Percentiles rank a stretch among this genome's conserved stretches.
Conservation (phyloP, 2,329 filamentous ascomycete species). For the Neospermospora avenae region DNA sequence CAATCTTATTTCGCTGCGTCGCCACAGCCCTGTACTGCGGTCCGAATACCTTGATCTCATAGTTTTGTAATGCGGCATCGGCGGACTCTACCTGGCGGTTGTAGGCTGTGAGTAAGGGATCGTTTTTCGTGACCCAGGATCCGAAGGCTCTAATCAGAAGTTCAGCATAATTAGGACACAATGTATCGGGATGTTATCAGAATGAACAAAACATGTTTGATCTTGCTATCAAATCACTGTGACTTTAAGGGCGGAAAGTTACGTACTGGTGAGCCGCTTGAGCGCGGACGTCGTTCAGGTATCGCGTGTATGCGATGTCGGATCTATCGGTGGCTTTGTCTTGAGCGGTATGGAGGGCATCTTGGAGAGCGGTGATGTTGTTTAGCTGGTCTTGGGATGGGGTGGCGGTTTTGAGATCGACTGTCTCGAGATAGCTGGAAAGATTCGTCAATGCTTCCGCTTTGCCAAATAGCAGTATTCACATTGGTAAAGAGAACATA, state of each 20-base stretch:
- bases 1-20: conserved; percentile 12
- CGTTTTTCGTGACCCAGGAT: conserved; percentile 5
- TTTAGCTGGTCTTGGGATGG: conserved; percentile 8
- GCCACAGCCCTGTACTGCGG: conserved; percentile 10
- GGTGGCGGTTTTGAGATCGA: conserved; percentile 7
- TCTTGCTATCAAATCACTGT: too few relatives aligned
- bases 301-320: conserved; percentile 7
- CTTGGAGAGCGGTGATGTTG: conserved; percentile 3
- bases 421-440: conserved; percentile 9
- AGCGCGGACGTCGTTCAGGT: conserved; percentile 9
- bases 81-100: conserved; percentile 7
- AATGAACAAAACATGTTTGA: too few relatives aligned
- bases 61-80: conserved; percentile 13
- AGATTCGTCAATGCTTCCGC: not conserved
- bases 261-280: conserved; percentile 14
- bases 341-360: conserved; percentile 8
- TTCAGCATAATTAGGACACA: too few relatives aligned
- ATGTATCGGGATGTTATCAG: too few relatives aligned
- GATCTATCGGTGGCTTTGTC: conserved; percentile 4
- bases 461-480: not conserved
- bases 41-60: conserved; percentile 10
- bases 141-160: too few relatives aligned
- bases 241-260: too few relatives aligned
- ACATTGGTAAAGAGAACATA: not conserved
- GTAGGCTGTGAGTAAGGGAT: conserved; percentile 8